Conservation (phyloP, 768 basidiomycete genomes). For the Calocera cornea region DNA sequence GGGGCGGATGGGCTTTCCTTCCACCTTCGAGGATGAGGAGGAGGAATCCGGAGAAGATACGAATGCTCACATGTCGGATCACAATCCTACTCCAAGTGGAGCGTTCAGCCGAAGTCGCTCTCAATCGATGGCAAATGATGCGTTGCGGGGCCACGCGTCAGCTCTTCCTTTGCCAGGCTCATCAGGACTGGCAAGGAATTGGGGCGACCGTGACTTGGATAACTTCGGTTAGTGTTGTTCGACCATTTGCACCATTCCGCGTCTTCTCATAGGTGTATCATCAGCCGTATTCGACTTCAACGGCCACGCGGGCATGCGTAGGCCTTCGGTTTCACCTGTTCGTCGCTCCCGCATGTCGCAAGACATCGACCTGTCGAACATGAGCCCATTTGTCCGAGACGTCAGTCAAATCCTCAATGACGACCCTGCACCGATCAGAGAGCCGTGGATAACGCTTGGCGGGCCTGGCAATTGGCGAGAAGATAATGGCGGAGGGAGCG, state of each 20-base stretch:
- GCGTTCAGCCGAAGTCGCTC: neutral
- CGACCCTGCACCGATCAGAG: constrained; percentile 56
- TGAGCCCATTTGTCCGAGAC: constrained; percentile 76
- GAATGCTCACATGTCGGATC: neutral
- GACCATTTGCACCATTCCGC: neutral
- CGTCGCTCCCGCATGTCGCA: neutral
- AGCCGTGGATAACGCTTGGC: constrained; percentile 45
- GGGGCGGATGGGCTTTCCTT: constrained; percentile 36
- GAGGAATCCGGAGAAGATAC: constrained; percentile 26
- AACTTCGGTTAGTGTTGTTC: neutral
- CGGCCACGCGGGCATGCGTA: neutral
- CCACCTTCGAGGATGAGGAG: constrained; percentile 63
- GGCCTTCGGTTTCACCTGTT: neutral
- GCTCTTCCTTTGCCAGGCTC: neutral
- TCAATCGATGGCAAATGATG: neutral
- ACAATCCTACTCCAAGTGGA: neutral
- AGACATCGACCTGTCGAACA: constrained; percentile 48
- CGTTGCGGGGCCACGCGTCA: neutral
- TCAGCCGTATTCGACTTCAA: neutral
- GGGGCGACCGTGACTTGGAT: neutral
- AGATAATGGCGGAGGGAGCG: constrained; percentile 42
- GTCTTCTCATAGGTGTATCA: neutral
- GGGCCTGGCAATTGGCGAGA: constrained; percentile 29
- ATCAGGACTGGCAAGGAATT: neutral
- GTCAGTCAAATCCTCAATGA: constrained; percentile 65